These are phyloP conservation scores for Mucor saturninus DNA, from an alignment of 371 early-diverging fungal species.

Conservation along the genomic window DNA sequence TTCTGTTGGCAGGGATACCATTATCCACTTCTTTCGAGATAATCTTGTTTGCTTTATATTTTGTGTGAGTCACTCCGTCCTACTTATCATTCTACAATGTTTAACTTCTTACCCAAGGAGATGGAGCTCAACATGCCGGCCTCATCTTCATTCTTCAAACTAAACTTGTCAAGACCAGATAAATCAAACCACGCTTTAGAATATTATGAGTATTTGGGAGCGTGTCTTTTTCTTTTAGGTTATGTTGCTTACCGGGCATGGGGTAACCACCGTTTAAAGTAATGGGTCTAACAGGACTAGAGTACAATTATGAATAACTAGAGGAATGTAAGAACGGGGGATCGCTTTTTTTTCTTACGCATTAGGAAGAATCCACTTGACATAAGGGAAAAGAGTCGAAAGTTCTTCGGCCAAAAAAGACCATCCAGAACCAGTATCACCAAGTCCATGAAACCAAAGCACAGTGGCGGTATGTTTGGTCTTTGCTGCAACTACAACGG, in stretches of 20 bases:
- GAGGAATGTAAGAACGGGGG: not conserved
- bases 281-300: constrained; percentile 75
- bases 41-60: constrained; percentile 55
- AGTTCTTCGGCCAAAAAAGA: constrained; percentile 72
- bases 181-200: constrained; percentile 83
- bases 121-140: constrained; percentile 75
- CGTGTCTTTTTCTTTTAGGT: not conserved
- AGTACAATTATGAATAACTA: not conserved
- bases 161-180: constrained; percentile 53
- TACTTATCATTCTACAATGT: no score
- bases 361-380: constrained; percentile 83
- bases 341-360: constrained; percentile 53
- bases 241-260: constrained; percentile 79
- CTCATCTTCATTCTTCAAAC: constrained; percentile 71
- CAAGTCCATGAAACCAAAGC: constrained; percentile 79
- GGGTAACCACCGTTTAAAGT: constrained; percentile 83
- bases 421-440: constrained; percentile 77
- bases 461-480: constrained; percentile 79
- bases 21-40: constrained; percentile 78
- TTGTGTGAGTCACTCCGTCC: not conserved
- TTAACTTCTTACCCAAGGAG: constrained; percentile 48
- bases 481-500: constrained; percentile 30
- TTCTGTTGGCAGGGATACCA: constrained; percentile 84
- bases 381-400: constrained; percentile 66
- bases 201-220: constrained; percentile 7